phyloP scores from a whole-genome alignment of 139 green algal species.

The Spirogloea muscicola region DNA sequence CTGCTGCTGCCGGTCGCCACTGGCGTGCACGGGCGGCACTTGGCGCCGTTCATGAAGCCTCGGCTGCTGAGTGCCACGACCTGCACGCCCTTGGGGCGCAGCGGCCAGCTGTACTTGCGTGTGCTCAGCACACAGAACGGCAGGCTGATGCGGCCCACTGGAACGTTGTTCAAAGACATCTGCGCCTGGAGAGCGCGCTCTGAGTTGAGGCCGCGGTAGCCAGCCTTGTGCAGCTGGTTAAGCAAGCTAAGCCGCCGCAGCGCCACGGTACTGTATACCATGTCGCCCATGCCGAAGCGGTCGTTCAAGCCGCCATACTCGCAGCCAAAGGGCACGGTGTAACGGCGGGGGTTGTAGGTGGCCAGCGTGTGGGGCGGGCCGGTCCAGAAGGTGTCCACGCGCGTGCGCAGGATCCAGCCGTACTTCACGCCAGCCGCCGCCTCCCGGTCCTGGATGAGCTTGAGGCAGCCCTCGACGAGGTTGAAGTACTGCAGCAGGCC shows the following conservation, averaged over 20 bases:
- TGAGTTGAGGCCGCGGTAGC: constrained; percentile 10
- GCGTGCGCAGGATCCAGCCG: constrained; percentile 34
- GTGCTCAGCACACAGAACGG: constrained; percentile 41
- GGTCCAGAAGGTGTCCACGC: constrained; percentile 33
- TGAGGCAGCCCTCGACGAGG: constrained; percentile 23
- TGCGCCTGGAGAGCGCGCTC: constrained; percentile 21
- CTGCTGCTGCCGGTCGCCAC: constrained; percentile 2
- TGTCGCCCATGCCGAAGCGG: constrained; percentile 26
- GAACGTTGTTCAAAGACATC: constrained; percentile 9
- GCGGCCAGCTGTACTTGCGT: constrained; percentile 9
- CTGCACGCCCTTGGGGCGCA: constrained; percentile 10
- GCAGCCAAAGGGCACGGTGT: constrained; percentile 22
- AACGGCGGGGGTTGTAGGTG: not conserved
- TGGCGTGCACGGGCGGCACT: constrained; percentile 35
- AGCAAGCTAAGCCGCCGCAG: constrained; percentile 19
- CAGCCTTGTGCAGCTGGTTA: constrained; percentile 3
- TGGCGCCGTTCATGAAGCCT: constrained; percentile 35
- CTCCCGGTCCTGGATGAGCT: constrained; percentile 20
- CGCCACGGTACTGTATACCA: constrained; percentile 2
- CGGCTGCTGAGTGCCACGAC: not conserved
- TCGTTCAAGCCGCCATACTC: constrained; percentile 42
- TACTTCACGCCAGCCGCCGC: constrained; percentile 6
- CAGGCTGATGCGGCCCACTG: constrained; percentile 4
- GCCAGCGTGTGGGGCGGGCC: constrained; percentile 12
- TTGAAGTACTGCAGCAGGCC: constrained; percentile 46